Base-by-base conservation (phyloP, 2,329 filamentous ascomycete genomes). In the Ophiostoma montium region DNA sequence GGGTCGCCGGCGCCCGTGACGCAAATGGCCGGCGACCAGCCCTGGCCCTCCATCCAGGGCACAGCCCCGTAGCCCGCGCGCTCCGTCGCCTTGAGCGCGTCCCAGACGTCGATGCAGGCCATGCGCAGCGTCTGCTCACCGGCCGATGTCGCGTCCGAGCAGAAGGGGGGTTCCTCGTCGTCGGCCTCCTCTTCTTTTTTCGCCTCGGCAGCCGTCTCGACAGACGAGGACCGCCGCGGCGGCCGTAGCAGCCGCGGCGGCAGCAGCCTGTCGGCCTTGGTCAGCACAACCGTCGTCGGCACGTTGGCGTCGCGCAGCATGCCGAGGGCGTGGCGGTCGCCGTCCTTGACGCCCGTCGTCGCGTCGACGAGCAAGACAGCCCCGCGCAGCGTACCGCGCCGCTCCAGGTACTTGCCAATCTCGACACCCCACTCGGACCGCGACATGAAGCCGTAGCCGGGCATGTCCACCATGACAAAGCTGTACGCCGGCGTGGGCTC, bases 351-450 rank as follows among this genome's bases (percentile, higher is more conserved):
- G 13, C 68, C 70, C 42, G 75, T 73, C 50, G 75, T 68, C 3
- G 70, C 69, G 30, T 76, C 72, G 15, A 79, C 62, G 35, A 80
- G 61, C 43, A 79, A 53, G 9, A 79, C 65, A 2, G 71, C 74
- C 3, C 74, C 76, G 46, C 66, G 66, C 9, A 78, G 62, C 57
- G 67, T 65, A 18, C 60, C 61, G 41, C 76, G 63, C 53, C 65
- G 63, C 13, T 60, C 61, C 41, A 80, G 59, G 56, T 77, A 78
- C 55, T 71, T 65, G 16, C 65, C 54, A 46, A 79, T 71, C 50
- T 75, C 67, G 16, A 62, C 61, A 3, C 76, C 76, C 75, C 75
- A 80, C 46, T 65, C 66, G 18, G 60, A 57, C 51, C 65, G 64
- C 38, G 59, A 62, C 44, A 59, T 58, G 45, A 59, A 56, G 5